A percentile compares a stretch with the other conserved stretches of the same genome.
These are phyloP conservation scores for Pichia thaimueangensis DNA, from an alignment of 805 yeast genomes.

Conservation along the genomic window DNA sequence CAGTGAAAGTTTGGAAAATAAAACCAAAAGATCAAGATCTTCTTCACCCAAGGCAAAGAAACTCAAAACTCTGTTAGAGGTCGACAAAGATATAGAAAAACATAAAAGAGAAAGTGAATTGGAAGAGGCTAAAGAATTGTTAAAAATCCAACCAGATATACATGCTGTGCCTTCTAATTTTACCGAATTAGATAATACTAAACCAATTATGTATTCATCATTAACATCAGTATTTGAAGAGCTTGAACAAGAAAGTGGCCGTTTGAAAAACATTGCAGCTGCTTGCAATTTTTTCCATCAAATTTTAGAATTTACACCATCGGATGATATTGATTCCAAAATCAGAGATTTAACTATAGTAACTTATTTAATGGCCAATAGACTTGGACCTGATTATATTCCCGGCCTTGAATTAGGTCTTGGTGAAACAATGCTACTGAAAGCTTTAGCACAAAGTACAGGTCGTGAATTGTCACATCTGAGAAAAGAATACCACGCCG, in stretches of 20 bases:
- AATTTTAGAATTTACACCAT: conserved; percentile 42
- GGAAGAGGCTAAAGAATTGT: conserved; percentile 20
- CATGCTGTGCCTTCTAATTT: background rate
- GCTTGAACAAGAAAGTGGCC: conserved; percentile 73
- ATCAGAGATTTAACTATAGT: conserved; percentile 50
- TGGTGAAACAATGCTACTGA: conserved; percentile 83
- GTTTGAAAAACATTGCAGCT: conserved; percentile 72
- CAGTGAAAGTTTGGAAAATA: background rate
- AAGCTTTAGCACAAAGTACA: conserved; percentile 84
- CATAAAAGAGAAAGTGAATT: conserved; percentile 19
- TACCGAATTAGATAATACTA: background rate
- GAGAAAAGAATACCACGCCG: conserved; percentile 64
- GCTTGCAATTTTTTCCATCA: conserved; percentile 68
- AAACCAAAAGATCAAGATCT: background rate
- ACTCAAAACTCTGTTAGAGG: background rate
- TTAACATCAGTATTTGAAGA: conserved; percentile 64
- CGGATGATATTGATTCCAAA: conserved; percentile 15
- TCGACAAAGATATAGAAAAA: conserved; percentile 13
- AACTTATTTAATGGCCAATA: conserved; percentile 79
- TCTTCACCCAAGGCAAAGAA: conserved; percentile 3
- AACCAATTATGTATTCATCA: conserved; percentile 29
- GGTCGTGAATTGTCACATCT: conserved; percentile 72
- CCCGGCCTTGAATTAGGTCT: conserved; percentile 83
- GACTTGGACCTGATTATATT: conserved; percentile 93
- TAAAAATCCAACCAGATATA: conserved; percentile 9